phyloP scores from a whole-genome alignment of 208 protist species.

The Leishmania arabica region DNA sequence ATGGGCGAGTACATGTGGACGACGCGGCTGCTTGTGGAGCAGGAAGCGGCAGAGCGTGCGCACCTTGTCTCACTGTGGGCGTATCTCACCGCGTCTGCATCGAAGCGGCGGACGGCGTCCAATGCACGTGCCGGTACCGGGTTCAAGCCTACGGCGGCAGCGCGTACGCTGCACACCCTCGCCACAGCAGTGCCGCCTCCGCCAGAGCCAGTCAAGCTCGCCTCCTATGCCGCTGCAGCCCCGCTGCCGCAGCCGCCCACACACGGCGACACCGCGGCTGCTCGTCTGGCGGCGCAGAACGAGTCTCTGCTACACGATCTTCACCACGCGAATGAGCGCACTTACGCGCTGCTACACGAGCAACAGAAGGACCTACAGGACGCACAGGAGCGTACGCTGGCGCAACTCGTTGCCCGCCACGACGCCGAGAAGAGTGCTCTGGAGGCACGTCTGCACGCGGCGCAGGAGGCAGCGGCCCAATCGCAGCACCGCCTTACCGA shows the following conservation, averaged over 20 bases:
- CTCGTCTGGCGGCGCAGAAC: conserved; percentile 15
- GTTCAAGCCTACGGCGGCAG: neutral
- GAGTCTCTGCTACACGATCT: conserved; percentile 13
- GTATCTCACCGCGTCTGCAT: conserved; percentile 2
- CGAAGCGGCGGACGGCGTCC: neutral
- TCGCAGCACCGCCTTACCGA: neutral
- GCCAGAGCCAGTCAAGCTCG: neutral
- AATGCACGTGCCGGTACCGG: neutral
- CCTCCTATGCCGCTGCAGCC: neutral
- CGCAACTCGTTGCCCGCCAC: conserved; percentile 29
- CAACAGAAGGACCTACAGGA: conserved; percentile 23
- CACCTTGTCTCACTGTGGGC: conserved; percentile 11
- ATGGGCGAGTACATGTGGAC: conserved; percentile 26
- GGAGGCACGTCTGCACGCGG: conserved; percentile 1
- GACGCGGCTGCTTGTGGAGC: conserved; percentile 21
- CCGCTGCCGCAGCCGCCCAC: neutral
- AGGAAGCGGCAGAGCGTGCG: conserved; percentile 24
- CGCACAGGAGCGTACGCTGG: conserved; percentile 20
- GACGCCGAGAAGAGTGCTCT: conserved; percentile 20
- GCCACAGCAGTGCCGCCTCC: neutral
- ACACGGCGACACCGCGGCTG: conserved; percentile 1
- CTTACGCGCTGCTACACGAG: conserved; percentile 3
- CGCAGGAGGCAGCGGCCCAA: neutral
- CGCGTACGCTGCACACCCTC: neutral
- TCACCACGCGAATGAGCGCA: conserved; percentile 1